A percentile compares a stretch with the other conserved stretches of the same genome.
Conservation (phyloP, 345 rosid species). For the Eutrema heterophyllum region DNA sequence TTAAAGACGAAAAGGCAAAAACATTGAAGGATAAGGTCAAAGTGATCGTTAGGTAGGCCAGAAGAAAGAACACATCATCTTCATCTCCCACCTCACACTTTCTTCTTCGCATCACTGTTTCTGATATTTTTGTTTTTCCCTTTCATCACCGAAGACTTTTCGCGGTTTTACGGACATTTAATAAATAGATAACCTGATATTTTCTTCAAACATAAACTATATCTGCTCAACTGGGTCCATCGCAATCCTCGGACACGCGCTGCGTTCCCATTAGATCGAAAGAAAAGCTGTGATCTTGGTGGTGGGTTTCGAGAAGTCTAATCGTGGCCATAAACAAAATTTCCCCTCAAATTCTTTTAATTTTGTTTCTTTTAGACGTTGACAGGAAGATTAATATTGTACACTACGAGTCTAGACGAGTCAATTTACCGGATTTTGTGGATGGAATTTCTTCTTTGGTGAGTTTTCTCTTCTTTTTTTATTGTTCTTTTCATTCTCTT, state of each 20-base stretch:
- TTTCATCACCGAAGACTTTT: constrained; percentile 15
- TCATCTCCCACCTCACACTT: constrained; percentile 15
- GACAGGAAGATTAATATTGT: constrained; percentile 24
- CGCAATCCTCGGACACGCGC: constrained; percentile 29
- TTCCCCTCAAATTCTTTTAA: background rate
- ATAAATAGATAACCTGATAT: background rate
- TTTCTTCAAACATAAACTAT: background rate
- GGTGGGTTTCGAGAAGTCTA: constrained; percentile 19
- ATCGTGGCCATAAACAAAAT: constrained; percentile 14
- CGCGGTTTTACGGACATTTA: background rate
- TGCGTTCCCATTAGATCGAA: constrained; percentile 1
- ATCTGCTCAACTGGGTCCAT: constrained; percentile 20
- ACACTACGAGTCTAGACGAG: constrained; percentile 12
- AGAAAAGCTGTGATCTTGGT: constrained; percentile 18
- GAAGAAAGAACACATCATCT: constrained; percentile 3
- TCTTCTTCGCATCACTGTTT: constrained; percentile 12
- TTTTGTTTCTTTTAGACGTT: background rate
- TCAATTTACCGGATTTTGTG: constrained; percentile 17
- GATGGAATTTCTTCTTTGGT: constrained; percentile 13
- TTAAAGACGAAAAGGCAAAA: background rate
- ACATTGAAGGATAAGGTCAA: constrained; percentile 6
- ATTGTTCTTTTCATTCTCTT: background rate
- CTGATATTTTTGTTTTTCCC: constrained; percentile 11
- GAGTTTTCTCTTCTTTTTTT: background rate
- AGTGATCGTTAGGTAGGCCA: constrained; percentile 10